phyloP scores from a whole-genome alignment of 2,329 filamentous ascomycete genomes.

The Apiospora pterosperma region DNA sequence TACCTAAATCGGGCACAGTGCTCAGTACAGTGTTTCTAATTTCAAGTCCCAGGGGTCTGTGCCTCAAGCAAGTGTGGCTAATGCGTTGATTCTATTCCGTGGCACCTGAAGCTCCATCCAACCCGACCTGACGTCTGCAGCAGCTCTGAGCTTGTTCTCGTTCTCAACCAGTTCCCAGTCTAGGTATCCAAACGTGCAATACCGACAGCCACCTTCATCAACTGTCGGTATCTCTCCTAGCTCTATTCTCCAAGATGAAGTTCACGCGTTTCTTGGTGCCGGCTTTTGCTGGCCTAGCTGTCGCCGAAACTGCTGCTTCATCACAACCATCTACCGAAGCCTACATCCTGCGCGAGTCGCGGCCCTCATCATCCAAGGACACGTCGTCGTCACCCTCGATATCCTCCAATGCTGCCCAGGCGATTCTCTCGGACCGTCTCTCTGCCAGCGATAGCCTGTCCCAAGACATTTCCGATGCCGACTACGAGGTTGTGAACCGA shows the following conservation, averaged over 20 bases:
- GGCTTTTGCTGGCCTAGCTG: conserved; percentile 31
- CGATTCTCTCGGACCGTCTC: conserved; percentile 58
- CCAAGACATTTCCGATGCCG: conserved; percentile 38
- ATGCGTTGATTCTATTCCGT: neutral
- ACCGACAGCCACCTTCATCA: conserved; percentile 9
- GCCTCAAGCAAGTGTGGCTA: neutral
- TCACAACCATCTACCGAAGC: conserved; percentile 41
- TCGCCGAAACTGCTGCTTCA: conserved; percentile 16
- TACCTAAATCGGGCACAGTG: neutral
- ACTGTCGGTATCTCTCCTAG: conserved; percentile 9
- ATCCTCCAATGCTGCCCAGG: conserved; percentile 51
- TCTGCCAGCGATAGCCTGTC: conserved; percentile 43
- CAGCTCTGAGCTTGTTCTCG: neutral
- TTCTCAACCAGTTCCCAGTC: neutral
- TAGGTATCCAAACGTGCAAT: conserved; percentile 3
- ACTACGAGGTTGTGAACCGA: conserved; percentile 53
- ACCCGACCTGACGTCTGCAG: neutral
- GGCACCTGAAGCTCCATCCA: neutral
- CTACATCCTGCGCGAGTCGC: conserved; percentile 42
- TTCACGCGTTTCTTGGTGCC: conserved; percentile 36
- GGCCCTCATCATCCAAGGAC: conserved; percentile 25
- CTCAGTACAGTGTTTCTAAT: neutral
- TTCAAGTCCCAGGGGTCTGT: neutral
- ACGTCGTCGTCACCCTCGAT: conserved; percentile 36
- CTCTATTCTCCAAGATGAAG: conserved; percentile 31